Evolutionary conservation across 345 rosid genomes (phyloP).

Genomic region (Turritis glabra): DNA sequence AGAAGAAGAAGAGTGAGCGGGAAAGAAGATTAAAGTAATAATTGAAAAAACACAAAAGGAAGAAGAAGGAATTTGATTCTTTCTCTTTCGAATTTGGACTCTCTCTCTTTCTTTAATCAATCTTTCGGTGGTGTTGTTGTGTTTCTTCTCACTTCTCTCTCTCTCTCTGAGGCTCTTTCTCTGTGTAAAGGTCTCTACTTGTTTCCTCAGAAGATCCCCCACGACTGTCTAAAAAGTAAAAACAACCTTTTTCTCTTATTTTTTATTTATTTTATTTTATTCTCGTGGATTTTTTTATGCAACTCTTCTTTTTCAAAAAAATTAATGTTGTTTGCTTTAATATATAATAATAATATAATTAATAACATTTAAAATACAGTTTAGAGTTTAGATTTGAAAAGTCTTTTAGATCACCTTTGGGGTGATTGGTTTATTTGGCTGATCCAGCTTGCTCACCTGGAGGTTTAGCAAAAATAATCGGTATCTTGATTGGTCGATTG

Average conservation of each 20-base stretch:
- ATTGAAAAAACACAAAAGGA: background rate
- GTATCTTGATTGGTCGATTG: no score
- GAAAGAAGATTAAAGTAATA: slow-evolving; percentile 32
- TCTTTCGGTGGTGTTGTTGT: slow-evolving; percentile 20
- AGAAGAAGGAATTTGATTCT: slow-evolving; percentile 23
- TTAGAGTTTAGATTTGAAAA: no score
- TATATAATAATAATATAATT: no score
- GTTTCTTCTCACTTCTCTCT: background rate
- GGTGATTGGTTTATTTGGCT: no score
- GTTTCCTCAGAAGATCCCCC: slow-evolving; percentile 2
- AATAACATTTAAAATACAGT: background rate
- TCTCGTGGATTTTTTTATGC: background rate
- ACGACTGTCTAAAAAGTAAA: background rate
- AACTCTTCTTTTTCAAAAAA: background rate
- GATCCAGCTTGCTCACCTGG: no score
- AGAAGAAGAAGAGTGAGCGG: slow-evolving; percentile 42
- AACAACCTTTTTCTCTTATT: background rate
- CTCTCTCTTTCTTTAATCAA: background rate
- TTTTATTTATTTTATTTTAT: background rate
- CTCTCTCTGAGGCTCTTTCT: slow-evolving; percentile 13
- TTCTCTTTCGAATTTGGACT: slow-evolving; percentile 21
- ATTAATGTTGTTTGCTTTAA: no score
- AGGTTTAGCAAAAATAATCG: no score
- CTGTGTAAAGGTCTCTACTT: slow-evolving; percentile 11
- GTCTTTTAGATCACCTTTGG: no score